These are phyloP conservation scores for Auricularia sp. DNA, from an alignment of 768 basidiomycete genomes.

Conservation along the genomic window DNA sequence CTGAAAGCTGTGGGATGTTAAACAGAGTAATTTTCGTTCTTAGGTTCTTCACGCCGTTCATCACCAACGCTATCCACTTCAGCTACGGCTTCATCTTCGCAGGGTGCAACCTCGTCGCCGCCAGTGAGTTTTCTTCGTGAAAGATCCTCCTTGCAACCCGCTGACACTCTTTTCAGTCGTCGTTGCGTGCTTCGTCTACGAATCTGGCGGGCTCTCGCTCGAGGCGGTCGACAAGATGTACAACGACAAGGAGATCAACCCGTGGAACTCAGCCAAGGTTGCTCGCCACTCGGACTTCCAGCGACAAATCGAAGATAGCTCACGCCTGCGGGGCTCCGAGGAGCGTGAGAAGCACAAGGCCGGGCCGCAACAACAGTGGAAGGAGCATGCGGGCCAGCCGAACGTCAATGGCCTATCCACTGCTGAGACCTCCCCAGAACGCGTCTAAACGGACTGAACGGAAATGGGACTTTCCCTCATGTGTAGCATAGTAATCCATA, in stretches of 20 bases:
- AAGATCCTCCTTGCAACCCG: background rate
- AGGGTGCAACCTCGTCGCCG: slow-evolving; percentile 41
- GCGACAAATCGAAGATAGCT: background rate
- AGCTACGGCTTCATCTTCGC: slow-evolving; percentile 66
- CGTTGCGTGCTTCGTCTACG: slow-evolving; percentile 69
- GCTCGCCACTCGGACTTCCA: background rate
- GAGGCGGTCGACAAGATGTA: slow-evolving; percentile 66
- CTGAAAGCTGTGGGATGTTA: slow-evolving; percentile 25
- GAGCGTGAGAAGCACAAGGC: background rate
- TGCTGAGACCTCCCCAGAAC: background rate
- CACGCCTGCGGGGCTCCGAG: background rate
- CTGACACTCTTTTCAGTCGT: slow-evolving; percentile 35
- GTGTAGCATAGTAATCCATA: too few species aligned
- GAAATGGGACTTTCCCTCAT: background rate
- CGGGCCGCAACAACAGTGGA: background rate
- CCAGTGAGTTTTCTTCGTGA: background rate
- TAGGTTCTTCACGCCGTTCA: slow-evolving; percentile 75
- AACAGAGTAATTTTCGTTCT: slow-evolving; percentile 31
- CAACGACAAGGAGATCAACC: slow-evolving; percentile 49
- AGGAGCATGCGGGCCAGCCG: background rate
- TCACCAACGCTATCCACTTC: slow-evolving; percentile 43
- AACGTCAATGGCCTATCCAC: background rate
- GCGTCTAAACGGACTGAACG: background rate
- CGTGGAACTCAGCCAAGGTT: slow-evolving; percentile 44
- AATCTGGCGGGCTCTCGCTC: slow-evolving; percentile 53